Evolutionary conservation across 2,329 filamentous ascomycete species (phyloP).

Genomic region (Cytospora piceicola): DNA sequence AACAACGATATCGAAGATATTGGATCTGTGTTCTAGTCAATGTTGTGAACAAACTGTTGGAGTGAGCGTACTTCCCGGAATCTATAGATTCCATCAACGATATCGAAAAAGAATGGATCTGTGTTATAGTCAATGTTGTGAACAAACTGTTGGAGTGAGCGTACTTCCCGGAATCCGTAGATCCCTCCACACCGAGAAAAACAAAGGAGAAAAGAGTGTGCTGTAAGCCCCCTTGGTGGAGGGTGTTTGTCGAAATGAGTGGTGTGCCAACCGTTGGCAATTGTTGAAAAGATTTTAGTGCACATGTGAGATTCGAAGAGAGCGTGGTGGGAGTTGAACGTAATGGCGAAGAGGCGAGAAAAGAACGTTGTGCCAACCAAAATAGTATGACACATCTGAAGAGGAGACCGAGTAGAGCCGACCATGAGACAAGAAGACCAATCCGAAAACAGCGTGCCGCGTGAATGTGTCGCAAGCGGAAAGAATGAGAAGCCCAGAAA

Average conservation of each 20-base stretch:
- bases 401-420: conserved; percentile 2
- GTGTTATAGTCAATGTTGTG: neutral
- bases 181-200: too few relatives aligned
- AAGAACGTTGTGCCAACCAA: conserved; percentile 3
- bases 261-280: too few relatives aligned
- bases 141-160: neutral
- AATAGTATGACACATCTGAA: conserved; percentile 4
- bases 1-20: neutral
- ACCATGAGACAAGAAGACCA: conserved; percentile 10
- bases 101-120: too few relatives aligned
- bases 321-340: neutral
- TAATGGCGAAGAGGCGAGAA: neutral
- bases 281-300: too few relatives aligned
- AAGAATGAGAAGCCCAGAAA: neutral
- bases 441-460: neutral
- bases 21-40: neutral
- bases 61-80: neutral
- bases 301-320: too few relatives aligned
- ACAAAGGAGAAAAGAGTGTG: too few relatives aligned
- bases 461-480: neutral
- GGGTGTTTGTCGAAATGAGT: too few relatives aligned
- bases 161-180: neutral
- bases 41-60: neutral
- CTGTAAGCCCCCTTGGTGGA: too few relatives aligned
- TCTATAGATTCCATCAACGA: too few relatives aligned